phyloP scores from a whole-genome alignment of 306 rosid genomes.

The Astragalus glycyphyllos region DNA sequence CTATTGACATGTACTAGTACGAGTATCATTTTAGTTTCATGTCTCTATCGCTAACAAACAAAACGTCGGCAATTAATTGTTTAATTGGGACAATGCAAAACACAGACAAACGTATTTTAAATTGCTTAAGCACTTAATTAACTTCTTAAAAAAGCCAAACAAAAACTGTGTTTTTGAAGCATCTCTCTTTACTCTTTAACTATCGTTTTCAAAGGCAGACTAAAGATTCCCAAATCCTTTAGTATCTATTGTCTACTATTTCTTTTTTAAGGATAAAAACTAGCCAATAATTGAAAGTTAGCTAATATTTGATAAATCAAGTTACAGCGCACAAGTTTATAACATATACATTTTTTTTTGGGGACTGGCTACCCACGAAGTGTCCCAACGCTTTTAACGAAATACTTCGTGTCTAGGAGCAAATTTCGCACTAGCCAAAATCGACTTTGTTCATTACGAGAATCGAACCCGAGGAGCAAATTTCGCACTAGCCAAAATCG shows the following conservation, averaged over 20 bases:
- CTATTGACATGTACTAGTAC: neutral
- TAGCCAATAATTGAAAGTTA: no score
- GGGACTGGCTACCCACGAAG: no score
- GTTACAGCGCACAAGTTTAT: no score
- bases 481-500: no score
- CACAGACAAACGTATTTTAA: conserved; percentile 21
- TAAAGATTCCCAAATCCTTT: conserved; percentile 42
- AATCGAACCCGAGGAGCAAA: no score
- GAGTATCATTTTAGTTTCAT: conserved; percentile 29
- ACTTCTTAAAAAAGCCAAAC: conserved; percentile 29
- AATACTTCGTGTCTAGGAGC: no score
- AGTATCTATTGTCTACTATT: conserved; percentile 17
- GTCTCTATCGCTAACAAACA: conserved; percentile 45
- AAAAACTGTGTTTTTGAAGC: conserved; percentile 46
- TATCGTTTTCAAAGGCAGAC: conserved; percentile 34
- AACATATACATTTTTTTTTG: no score
- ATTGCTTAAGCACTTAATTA: conserved; percentile 3
- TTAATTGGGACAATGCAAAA: neutral
- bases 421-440: no score
- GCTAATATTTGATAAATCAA: no score
- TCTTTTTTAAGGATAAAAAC: neutral
- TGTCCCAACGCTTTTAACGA: no score
- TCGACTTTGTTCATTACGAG: no score
- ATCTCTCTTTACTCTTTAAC: conserved; percentile 31
- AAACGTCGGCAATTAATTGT: conserved; percentile 45